Base-by-base conservation (phyloP, 768 basidiomycete genomes). In the Russula griseocarnosa region DNA sequence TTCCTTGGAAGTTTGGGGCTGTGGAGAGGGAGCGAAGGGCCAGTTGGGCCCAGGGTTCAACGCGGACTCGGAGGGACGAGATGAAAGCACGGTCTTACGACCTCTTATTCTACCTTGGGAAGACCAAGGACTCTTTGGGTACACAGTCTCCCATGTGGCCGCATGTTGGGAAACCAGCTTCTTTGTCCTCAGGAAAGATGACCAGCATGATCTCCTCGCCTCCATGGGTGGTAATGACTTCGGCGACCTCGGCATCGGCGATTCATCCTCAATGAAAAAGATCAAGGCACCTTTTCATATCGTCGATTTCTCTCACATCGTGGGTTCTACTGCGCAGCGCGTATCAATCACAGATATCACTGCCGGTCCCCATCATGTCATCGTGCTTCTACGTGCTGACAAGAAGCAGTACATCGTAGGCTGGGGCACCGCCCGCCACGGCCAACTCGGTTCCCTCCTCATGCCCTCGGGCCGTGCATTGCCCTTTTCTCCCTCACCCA, bases 161-260 rank as follows among this genome's bases (percentile, higher is more conserved):
- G 83, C 87, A 0, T 79, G 85, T 50, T 97, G 94, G 94, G 89
- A 96, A 74, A 92, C 92, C 8, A 86, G 85, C 57, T 92, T 88
- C 69, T 74, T 92, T 51, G 86, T 86, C 3, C 75, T 92, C 16
- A 79, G 82, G 13, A 70, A 69, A 56, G 67, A 72, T 18, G 77
- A 72, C 7, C 70, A 71, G 28, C 70, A 74, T 53, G 88, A 87
- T 67, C 70, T 83, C 3, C 67, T 95, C 32, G 70, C 96, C 26
- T 85, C 93, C 2, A 86, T 94, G 80, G 95, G 95, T 1, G 81
- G 86, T 2, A 81, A 95, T 74, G 93, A 93, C 71, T 93, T 86
- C 69, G 93, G 92, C 3, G 86, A 89, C 71, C 79, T 93, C 51
- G 93, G 92, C 1, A 70, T 82, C 51, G 87, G 82, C 6, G 65